These are phyloP conservation scores for Rhododendron molle DNA, from an alignment of 148 eudicot genomes.

Conservation along the genomic window DNA sequence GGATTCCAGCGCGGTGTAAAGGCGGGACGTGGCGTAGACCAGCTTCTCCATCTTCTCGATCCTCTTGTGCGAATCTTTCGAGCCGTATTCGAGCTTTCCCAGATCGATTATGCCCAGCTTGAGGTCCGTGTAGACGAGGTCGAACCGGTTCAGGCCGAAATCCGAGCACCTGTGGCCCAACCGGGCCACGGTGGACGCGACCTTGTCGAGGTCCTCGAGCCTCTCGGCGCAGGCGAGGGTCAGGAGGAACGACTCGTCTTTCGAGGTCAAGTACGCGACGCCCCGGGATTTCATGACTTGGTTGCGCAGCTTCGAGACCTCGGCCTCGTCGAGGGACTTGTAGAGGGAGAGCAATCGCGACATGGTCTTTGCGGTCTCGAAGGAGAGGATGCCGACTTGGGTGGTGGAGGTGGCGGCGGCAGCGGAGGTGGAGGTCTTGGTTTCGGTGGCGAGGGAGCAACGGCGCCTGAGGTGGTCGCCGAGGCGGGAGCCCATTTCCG, in stretches of 20 bases:
- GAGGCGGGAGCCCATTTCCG: slow-evolving; percentile 7
- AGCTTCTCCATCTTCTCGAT: slow-evolving; percentile 57
- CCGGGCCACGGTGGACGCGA: slow-evolving; percentile 43
- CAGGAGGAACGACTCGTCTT: slow-evolving; percentile 50
- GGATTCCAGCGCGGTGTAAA: slow-evolving; percentile 46
- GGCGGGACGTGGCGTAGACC: slow-evolving; percentile 31
- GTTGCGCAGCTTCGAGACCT: slow-evolving; percentile 28
- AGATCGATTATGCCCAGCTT: slow-evolving; percentile 47
- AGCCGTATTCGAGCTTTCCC: slow-evolving; percentile 43
- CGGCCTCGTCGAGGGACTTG: slow-evolving; percentile 48
- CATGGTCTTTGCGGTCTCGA: slow-evolving; percentile 71
- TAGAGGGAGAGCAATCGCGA: slow-evolving; percentile 57
- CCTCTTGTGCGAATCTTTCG: slow-evolving; percentile 35
- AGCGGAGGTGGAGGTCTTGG: not conserved
- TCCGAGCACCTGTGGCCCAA: slow-evolving; percentile 58
- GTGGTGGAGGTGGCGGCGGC: not conserved
- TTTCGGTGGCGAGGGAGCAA: not conserved
- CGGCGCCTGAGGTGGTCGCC: slow-evolving; percentile 19
- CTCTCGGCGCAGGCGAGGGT: slow-evolving; percentile 71
- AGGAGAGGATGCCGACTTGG: slow-evolving; percentile 55
- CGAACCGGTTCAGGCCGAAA: slow-evolving; percentile 41
- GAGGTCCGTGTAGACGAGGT: slow-evolving; percentile 45
- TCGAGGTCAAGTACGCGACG: slow-evolving; percentile 50
- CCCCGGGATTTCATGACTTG: slow-evolving; percentile 39
- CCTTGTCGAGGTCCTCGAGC: slow-evolving; percentile 73